Evolutionary conservation across 2,329 filamentous ascomycete genomes (phyloP).

Genomic region (Fusarium siculi): DNA sequence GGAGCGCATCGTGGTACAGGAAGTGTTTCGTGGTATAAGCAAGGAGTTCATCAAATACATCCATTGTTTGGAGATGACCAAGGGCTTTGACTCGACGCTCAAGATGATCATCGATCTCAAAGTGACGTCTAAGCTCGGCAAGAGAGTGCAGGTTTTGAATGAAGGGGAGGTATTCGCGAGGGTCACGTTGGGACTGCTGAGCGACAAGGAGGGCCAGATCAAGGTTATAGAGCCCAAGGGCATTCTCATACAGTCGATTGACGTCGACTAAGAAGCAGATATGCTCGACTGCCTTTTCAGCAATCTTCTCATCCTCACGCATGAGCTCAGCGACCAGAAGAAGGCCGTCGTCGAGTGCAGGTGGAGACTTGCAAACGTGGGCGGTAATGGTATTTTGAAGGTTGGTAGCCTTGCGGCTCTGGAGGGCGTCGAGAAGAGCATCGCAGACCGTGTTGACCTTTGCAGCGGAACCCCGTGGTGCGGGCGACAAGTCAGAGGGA

Average conservation of each 20-base stretch:
- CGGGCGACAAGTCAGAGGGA: slow-evolving; percentile 17
- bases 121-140: slow-evolving; percentile 75
- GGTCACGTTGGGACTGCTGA: slow-evolving; percentile 95
- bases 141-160: slow-evolving; percentile 86
- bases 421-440: slow-evolving; percentile 77
- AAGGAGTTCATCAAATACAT: slow-evolving; percentile 80
- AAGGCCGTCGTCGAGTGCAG: slow-evolving; percentile 88
- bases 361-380: slow-evolving; percentile 91
- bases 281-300: slow-evolving; percentile 91
- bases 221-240: slow-evolving; percentile 90
- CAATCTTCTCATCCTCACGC: slow-evolving; percentile 74
- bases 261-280: slow-evolving; percentile 98
- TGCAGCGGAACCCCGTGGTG: slow-evolving; percentile 36
- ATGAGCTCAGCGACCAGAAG: slow-evolving; percentile 80
- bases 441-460: slow-evolving; percentile 94
- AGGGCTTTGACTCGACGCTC: slow-evolving; percentile 81
- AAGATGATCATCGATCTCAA: slow-evolving; percentile 90
- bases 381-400: slow-evolving; percentile 94
- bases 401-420: slow-evolving; percentile 69
- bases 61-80: slow-evolving; percentile 76
- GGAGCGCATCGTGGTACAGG: slow-evolving; percentile 81
- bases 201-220: slow-evolving; percentile 90
- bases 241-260: slow-evolving; percentile 89
- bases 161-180: slow-evolving; percentile 94
- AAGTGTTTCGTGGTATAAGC: slow-evolving; percentile 81